These are phyloP conservation scores for Oropetium thomaeum DNA, from an alignment of 176 grass and related monocot species.

Conservation along the genomic window DNA sequence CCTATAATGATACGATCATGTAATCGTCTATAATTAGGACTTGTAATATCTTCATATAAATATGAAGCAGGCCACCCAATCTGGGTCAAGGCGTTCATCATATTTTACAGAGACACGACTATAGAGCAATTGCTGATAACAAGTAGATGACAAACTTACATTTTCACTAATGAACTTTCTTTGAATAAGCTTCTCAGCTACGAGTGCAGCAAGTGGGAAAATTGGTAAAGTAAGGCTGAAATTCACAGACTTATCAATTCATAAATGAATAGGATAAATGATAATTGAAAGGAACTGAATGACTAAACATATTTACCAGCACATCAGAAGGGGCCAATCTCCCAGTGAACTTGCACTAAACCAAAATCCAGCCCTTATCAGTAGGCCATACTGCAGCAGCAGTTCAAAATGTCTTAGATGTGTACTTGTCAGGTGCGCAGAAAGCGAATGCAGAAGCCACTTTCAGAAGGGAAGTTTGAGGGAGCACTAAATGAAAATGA, in stretches of 20 bases:
- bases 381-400: constrained; percentile 71
- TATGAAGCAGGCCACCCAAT: no score
- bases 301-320: constrained; percentile 61
- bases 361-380: constrained; percentile 99
- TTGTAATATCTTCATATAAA: no score
- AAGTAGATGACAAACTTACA: constrained; percentile 50
- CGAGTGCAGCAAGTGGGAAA: constrained; percentile 68
- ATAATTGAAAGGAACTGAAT: constrained; percentile 16
- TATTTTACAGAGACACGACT: no score
- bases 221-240: constrained; percentile 77
- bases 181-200: constrained; percentile 67
- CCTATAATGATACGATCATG: no score
- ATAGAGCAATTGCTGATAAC: background rate
- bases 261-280: constrained; percentile 3
- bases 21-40: no score
- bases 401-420: constrained; percentile 21
- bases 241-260: constrained; percentile 38
- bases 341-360: constrained; percentile 77
- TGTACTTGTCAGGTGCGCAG: background rate
- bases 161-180: constrained; percentile 51
- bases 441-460: constrained; percentile 21
- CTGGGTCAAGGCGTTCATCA: no score
- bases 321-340: constrained; percentile 97
- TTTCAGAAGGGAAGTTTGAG: background rate
- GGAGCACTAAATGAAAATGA: background rate